These are phyloP conservation scores for Eimeria acervulina DNA, from an alignment of 169 alveolate genomes.

Conservation along the genomic window DNA sequence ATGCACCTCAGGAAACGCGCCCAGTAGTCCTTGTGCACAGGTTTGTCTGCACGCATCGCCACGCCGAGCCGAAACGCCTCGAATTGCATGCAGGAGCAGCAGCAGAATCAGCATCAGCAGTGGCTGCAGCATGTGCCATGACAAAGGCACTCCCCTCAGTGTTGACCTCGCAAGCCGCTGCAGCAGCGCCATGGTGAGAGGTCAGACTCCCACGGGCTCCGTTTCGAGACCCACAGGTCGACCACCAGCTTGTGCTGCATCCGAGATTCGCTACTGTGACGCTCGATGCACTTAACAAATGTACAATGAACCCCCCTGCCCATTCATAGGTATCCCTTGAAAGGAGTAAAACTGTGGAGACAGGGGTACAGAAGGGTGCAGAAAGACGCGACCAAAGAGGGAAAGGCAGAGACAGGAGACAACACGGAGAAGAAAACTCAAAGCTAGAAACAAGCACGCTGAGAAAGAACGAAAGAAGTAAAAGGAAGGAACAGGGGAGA, in stretches of 20 bases:
- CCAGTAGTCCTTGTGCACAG: constrained; percentile 94
- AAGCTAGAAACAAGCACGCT: neutral
- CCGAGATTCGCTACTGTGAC: no score
- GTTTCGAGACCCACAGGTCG: no score
- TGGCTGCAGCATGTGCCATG: neutral
- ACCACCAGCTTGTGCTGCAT: neutral
- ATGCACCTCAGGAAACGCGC: constrained; percentile 91
- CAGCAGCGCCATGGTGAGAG: neutral
- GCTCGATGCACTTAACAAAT: no score
- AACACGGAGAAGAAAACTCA: neutral
- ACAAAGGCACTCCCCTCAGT: neutral
- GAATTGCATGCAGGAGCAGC: neutral
- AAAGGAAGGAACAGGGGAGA: neutral
- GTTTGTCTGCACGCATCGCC: constrained; percentile 87
- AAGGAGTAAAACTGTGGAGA: no score
- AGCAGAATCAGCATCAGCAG: neutral
- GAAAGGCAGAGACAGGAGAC: neutral
- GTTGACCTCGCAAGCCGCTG: neutral
- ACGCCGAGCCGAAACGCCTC: neutral
- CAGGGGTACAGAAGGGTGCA: neutral
- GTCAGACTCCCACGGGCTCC: no score
- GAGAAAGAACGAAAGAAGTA: neutral
- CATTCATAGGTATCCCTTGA: no score
- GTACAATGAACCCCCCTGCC: no score
- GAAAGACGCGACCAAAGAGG: no score